phyloP scores from a whole-genome alignment of 2,329 filamentous ascomycete genomes.

The Aspergillus sp. region DNA sequence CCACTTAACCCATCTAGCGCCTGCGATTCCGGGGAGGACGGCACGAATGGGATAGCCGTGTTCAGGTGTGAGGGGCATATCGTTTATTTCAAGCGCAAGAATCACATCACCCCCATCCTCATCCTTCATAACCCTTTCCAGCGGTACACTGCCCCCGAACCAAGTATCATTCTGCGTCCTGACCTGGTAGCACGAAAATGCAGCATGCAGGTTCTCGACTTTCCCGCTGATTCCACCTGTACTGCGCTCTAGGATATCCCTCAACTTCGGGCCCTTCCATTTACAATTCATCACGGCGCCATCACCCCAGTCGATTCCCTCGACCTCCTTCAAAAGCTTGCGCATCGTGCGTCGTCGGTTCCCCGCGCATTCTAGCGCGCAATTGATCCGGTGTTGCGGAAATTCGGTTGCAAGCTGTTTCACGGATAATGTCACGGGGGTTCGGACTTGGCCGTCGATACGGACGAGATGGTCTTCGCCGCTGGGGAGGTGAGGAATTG shows the following conservation, averaged over 20 bases:
- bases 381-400: conserved; percentile 50
- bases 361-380: conserved; percentile 54
- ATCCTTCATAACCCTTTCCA: conserved; percentile 39
- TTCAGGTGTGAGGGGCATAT: conserved; percentile 38
- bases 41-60: conserved; percentile 50
- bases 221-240: conserved; percentile 34
- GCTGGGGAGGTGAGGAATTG: conserved; percentile 43
- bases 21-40: conserved; percentile 48
- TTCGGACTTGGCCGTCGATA: conserved; percentile 45
- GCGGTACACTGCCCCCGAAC: conserved; percentile 52
- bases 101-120: conserved; percentile 40
- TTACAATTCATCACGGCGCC: conserved; percentile 56
- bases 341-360: conserved; percentile 57
- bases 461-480: conserved; percentile 36
- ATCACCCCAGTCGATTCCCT: conserved; percentile 55
- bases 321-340: conserved; percentile 52
- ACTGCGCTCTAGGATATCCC: conserved; percentile 43
- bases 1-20: conserved; percentile 52
- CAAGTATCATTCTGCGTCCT: conserved; percentile 52
- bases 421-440: conserved; percentile 41
- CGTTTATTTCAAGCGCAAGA: conserved; percentile 49
- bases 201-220: conserved; percentile 40
- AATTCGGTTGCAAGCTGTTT: conserved; percentile 42
- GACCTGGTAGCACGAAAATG: conserved; percentile 49
- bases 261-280: conserved; percentile 49